Evolutionary conservation across 192 early-diverging fungal genomes (phyloP).

Genomic region (Linderina pennispora): DNA sequence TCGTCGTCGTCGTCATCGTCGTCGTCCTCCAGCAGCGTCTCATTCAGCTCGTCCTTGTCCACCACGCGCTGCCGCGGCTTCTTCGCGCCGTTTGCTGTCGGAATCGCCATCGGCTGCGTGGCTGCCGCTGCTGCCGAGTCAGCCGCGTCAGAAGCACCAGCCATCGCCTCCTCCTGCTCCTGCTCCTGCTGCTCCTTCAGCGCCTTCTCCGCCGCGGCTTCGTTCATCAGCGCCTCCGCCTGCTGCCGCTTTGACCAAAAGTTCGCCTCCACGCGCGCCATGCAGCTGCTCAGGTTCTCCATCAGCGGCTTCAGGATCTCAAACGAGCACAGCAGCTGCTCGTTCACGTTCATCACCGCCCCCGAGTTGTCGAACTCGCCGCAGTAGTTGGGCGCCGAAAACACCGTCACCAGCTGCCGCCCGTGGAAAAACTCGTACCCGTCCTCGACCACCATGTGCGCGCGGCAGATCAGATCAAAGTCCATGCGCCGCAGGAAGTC

Average conservation of each 20-base stretch:
- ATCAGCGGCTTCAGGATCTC: slow-evolving; percentile 64
- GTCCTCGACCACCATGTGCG: slow-evolving; percentile 96
- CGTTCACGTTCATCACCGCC: slow-evolving; percentile 89
- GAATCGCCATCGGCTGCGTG: neutral
- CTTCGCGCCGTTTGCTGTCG: too few species aligned
- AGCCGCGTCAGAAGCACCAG: too few species aligned
- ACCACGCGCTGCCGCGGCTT: slow-evolving; percentile 9
- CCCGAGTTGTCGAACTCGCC: slow-evolving; percentile 92
- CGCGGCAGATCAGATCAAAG: slow-evolving; percentile 87
- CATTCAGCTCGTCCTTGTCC: slow-evolving; percentile 17
- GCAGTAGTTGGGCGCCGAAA: slow-evolving; percentile 96
- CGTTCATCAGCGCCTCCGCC: slow-evolving; percentile 38
- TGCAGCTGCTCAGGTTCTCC: slow-evolving; percentile 39
- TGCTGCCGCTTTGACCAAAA: slow-evolving; percentile 44
- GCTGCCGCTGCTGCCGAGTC: neutral
- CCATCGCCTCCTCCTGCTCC: neutral
- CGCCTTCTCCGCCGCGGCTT: slow-evolving; percentile 31
- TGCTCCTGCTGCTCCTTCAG: slow-evolving; percentile 12
- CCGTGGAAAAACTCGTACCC: slow-evolving; percentile 97
- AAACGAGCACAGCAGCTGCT: slow-evolving; percentile 87
- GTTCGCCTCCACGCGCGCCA: slow-evolving; percentile 38
- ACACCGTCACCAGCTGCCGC: slow-evolving; percentile 85
- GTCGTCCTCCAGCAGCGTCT: slow-evolving; percentile 9
- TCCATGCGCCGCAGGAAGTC: slow-evolving; percentile 82
- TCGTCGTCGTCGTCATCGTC: slow-evolving; percentile 35